Base-by-base conservation (phyloP, 2,329 filamentous ascomycete genomes). In the Myriosclerotinia scirpicola region DNA sequence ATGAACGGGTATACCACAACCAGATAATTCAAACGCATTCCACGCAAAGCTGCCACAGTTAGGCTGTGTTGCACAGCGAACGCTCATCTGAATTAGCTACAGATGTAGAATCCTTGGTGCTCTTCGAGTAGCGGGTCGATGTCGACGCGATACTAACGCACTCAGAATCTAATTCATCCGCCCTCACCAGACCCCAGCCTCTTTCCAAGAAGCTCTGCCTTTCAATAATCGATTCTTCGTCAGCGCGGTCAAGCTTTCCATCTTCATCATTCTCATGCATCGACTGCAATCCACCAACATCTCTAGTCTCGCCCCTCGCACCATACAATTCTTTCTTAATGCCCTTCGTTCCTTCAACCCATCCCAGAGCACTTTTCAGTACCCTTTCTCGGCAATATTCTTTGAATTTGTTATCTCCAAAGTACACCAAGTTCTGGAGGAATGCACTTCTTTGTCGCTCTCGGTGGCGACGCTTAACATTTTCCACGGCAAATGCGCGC, bases 361-460 rank as follows among this genome's bases (percentile, higher is more conserved):
- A 70, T 1, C 67, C 69, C 14, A 74, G 59, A 14, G 72, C 72
- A 48, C 70, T 69, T 40, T 72, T 72, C 30, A 74, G 61, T 1
- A 71, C 67, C 22, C 67, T 61, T 50, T 73, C 68, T 4, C 71
- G 55, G 30, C 71, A 71, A 42, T 69, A 72, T 53, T 70, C 69
- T 54, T 68, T 72, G 17, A 75, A 52, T 54, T 68, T 71, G 44
- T 67, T 71, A 9, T 74, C 68, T 2, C 73, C 73, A 46, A 72
- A 70, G 46, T 73, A 75, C 12, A 75, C 67, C 2, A 75, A 44
- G 14, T 68, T 74, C 54, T 75, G 72, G 5, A 75, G 69, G n/a
- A 73, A 55, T 2, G 59, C 67, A 42, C 69, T 71, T 12, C 73
- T 68, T 50, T 72, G 69, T 34, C 73, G 60, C 52, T 75, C 73